These are phyloP conservation scores for Talaromyces sp. DNA, from an alignment of 2,329 filamentous ascomycete species.

Conservation along the genomic window DNA sequence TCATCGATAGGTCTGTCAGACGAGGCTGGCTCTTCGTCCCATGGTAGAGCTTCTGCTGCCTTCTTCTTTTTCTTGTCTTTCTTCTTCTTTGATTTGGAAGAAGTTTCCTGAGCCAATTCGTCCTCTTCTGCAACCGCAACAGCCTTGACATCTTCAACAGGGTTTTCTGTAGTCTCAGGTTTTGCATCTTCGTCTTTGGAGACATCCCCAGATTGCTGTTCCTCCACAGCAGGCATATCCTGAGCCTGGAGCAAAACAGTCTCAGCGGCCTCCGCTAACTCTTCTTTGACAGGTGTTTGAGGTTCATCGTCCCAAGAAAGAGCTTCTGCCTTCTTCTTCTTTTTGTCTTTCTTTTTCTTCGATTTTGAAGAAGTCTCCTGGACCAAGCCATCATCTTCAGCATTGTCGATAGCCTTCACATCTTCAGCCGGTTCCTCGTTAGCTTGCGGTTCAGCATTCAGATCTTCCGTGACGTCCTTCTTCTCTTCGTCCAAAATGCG, in stretches of 20 bases:
- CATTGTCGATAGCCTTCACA: background rate
- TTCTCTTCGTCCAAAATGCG: background rate
- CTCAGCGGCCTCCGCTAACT: background rate
- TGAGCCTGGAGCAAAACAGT: background rate
- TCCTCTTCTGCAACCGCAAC: background rate
- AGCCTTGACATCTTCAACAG: background rate
- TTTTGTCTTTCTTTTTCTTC: conserved; percentile 36
- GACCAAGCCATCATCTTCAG: background rate
- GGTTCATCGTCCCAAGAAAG: conserved; percentile 21
- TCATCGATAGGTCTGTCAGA: background rate
- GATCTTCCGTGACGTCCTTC: background rate
- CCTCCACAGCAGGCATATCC: background rate
- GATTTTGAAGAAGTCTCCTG: conserved; percentile 15
- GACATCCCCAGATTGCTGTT: background rate
- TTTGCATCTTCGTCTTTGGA: background rate
- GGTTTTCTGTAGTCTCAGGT: background rate
- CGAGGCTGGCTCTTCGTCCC: conserved; percentile 22
- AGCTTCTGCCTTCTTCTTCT: conserved; percentile 24
- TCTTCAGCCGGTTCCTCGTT: background rate
- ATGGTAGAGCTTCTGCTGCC: conserved; percentile 15
- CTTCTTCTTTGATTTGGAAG: conserved; percentile 32
- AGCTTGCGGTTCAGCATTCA: background rate
- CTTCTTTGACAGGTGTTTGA: background rate
- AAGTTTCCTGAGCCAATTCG: background rate
- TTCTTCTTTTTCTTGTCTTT: conserved; percentile 19